phyloP scores from a whole-genome alignment of 2,329 filamentous ascomycete species.

The Bimuria novae-zelandiae region DNA sequence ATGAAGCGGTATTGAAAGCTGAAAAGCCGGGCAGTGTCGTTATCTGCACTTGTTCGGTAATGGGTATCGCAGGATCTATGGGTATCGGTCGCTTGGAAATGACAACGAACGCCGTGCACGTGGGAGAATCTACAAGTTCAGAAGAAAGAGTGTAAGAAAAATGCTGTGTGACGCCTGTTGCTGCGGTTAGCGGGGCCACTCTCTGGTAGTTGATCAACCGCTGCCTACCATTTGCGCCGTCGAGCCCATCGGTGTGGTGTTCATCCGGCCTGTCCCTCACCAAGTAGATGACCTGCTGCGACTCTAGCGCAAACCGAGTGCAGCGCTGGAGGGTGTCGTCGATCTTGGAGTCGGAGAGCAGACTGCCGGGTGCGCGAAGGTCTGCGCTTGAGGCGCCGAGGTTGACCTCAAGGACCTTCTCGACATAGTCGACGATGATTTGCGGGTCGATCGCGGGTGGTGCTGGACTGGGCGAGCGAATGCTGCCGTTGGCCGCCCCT shows the following conservation, averaged over 20 bases:
- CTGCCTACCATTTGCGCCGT: slow-evolving; percentile 37
- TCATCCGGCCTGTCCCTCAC: slow-evolving; percentile 74
- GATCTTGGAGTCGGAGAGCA: slow-evolving; percentile 74
- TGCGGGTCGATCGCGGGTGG: slow-evolving; percentile 52
- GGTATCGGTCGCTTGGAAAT: slow-evolving; percentile 88
- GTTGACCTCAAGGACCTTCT: slow-evolving; percentile 54
- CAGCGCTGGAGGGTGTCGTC: slow-evolving; percentile 85
- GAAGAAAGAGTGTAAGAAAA: slow-evolving; percentile 81
- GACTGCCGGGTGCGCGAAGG: slow-evolving; percentile 77
- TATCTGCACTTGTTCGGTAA: slow-evolving; percentile 88
- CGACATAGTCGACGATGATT: slow-evolving; percentile 54
- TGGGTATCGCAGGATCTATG: slow-evolving; percentile 80
- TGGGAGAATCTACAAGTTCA: slow-evolving; percentile 78
- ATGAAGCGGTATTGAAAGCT: slow-evolving; percentile 67
- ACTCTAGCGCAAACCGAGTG: slow-evolving; percentile 84
- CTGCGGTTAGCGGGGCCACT: slow-evolving; percentile 42
- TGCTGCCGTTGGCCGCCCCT: slow-evolving; percentile 47
- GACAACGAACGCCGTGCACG: slow-evolving; percentile 84
- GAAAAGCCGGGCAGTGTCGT: slow-evolving; percentile 87
- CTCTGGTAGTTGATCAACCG: slow-evolving; percentile 12
- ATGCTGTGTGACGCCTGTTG: slow-evolving; percentile 46
- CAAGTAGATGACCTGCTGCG: slow-evolving; percentile 86
- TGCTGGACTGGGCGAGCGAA: slow-evolving; percentile 42
- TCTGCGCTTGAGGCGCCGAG: slow-evolving; percentile 67
- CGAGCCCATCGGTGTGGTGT: slow-evolving; percentile 40